Evolutionary conservation across 2,329 filamentous ascomycete species (phyloP).

Genomic region (Neopestalotiopsis sp.): DNA sequence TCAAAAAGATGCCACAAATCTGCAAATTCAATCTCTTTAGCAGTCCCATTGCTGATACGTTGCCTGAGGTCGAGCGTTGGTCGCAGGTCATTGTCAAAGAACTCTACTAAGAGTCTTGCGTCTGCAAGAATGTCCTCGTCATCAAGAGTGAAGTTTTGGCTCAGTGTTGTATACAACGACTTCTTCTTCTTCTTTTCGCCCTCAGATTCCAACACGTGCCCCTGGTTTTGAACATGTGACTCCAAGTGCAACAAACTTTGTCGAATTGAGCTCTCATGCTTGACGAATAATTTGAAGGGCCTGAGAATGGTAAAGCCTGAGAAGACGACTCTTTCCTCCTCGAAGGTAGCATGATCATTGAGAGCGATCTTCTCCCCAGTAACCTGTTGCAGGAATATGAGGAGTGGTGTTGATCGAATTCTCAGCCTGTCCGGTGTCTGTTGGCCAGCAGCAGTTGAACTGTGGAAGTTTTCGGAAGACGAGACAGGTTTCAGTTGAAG

Average conservation of each 20-base stretch:
- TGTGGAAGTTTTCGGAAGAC: too few species aligned
- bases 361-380: not conserved
- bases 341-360: too few species aligned
- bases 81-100: not conserved
- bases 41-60: not conserved
- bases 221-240: not conserved
- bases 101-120: not conserved
- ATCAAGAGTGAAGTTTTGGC: not conserved
- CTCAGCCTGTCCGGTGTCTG: not conserved
- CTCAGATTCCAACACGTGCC: not conserved
- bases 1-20: slow-evolving; percentile 11
- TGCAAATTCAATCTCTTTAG: not conserved
- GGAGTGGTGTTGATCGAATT: not conserved
- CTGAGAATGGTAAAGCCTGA: not conserved
- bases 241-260: not conserved
- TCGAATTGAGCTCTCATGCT: not conserved
- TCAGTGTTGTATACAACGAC: too few species aligned
- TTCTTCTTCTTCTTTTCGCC: not conserved
- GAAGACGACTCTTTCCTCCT: too few species aligned
- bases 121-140: not conserved
- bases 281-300: slow-evolving; percentile 6
- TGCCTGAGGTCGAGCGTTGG: not conserved
- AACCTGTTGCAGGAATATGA: not conserved
- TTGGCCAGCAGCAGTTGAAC: too few species aligned
- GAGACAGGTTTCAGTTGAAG: too few species aligned